Base-by-base conservation (phyloP, 805 yeast genomes). In the Candida pseudofarinosa region DNA sequence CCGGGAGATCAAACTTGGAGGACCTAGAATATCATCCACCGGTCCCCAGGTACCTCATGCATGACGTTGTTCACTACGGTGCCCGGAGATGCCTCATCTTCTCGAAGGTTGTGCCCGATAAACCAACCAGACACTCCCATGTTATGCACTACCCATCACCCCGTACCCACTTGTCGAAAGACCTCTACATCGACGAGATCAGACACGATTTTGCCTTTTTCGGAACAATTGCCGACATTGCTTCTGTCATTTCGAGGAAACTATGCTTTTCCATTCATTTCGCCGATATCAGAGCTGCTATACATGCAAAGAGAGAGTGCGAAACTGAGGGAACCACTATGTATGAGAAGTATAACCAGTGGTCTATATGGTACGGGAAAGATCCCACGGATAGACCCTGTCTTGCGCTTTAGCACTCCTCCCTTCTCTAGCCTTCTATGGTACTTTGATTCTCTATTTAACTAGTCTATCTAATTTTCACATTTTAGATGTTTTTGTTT, bases 161-260 rank as follows among this genome's bases (percentile, higher is more conserved):
- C 2, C 51, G 54, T 13, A 48, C 60, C 3, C 70, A 73, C 46
- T 73, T 70, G 30, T 68, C 74, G 0, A 41, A 41, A 4, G 71
- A 67, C 3, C 67, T 85, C 39, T 69, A 79, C 42, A 49, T 79
- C 3, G 62, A 57, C 2, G 70, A 63, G 13, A 60, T 82, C 2
- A 62, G 57, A 32, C 43, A 54, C 19, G 88, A 83, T 52, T 81
- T 86, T 50, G 58, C 56, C 4, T 53, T 51, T 16, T 83, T 71
- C 61, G 95, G 93, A 0, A 68, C 69, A 2, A 70, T 86, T 3
- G 60, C 81, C 12, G 88, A 83, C 33, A 62, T 84, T 2, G 62
- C 77, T 1, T 85, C 93, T 3, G 75, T 84, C n/a, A 69, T 85
- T 3, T 83, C 89, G 1, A 68, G 81, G 41, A 82, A 76, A 51